Base-by-base conservation (phyloP, 2,329 filamentous ascomycete species). In the Microdochium bolleyi region DNA sequence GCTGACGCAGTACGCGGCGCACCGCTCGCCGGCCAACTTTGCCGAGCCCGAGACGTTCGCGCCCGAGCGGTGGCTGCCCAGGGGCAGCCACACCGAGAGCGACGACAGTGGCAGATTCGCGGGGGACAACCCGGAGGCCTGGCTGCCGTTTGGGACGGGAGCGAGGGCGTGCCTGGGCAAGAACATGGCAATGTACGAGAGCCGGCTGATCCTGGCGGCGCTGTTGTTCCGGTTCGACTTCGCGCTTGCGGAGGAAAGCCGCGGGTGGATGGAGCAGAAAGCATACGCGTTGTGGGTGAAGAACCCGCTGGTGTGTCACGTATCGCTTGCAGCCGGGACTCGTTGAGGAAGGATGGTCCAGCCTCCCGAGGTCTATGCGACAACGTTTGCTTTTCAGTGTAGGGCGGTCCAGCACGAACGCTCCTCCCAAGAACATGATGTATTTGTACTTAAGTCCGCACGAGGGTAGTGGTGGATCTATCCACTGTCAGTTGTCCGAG, bases 21-120 rank as follows among this genome's bases (percentile, higher is more conserved):
- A 16, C n/a, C 52, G 50, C 10, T 56, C 34, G 30, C 50, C 50
- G 3, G 25, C 52, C 7, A 51, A 54, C 44, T 52, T 49, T 19
- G 27, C 19, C 11, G 52, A 56, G 7, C 51, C 54, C 11, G 11
- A 38, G 11, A 32, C 10, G 10, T 54, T 54, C 46, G 16, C 21
- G 2, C 54, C 52, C 3, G 54, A 56, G 49, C 52, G 54, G 13
- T 51, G 30, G 19, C 30, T 51, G 41, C 9, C 16, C 10, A 16
- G 14, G 13, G 37, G 14, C 16, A 16, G 30, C 14, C 14, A 19
- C 14, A 16, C 13, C 13, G 41, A 46, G 41, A 19, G 9, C 19
- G 21, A 46, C n/a, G 13, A 21, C 5, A 24, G 3, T 5, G 41
- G 21, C 41, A 21, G 19, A 7, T 46, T 46, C 41, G 13, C 7